Evolutionary conservation across 352 stramenopile species (phyloP).

Genomic region (Elongisporangium anandrum): DNA sequence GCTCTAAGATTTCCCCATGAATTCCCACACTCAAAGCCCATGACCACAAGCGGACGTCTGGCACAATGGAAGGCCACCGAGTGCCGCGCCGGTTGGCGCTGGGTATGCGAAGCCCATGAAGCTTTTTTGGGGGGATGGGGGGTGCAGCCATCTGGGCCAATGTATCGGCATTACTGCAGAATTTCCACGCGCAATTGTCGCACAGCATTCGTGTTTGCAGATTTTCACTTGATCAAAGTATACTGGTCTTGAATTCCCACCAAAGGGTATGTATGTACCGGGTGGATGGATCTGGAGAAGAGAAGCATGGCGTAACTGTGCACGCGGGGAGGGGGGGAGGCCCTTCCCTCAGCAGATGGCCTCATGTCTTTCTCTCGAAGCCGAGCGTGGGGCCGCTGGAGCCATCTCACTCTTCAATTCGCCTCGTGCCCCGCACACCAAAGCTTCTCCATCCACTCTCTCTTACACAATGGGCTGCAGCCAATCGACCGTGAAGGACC

Average conservation of each 20-base stretch:
- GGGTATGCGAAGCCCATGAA: not conserved
- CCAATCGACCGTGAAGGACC: slow-evolving; percentile 52
- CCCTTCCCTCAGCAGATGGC: not conserved
- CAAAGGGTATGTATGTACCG: not conserved
- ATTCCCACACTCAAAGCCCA: not conserved
- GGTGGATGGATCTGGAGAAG: not conserved
- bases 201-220: not conserved
- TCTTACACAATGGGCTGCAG: slow-evolving; percentile 49
- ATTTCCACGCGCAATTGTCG: not conserved
- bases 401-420: slow-evolving; percentile 6
- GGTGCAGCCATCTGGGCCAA: not conserved
- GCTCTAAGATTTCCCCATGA: not conserved
- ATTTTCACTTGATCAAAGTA: not conserved
- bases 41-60: not conserved
- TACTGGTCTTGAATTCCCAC: not conserved
- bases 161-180: not conserved
- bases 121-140: not conserved
- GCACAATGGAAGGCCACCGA: not conserved
- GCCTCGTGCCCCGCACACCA: slow-evolving; percentile 7
- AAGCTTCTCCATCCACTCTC: slow-evolving; percentile 1
- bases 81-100: not conserved
- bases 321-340: not conserved
- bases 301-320: not conserved
- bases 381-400: not conserved
- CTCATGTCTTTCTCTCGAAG: not conserved